Base-by-base conservation (phyloP, 345 rosid species). In the Cochlearia excelsa region DNA sequence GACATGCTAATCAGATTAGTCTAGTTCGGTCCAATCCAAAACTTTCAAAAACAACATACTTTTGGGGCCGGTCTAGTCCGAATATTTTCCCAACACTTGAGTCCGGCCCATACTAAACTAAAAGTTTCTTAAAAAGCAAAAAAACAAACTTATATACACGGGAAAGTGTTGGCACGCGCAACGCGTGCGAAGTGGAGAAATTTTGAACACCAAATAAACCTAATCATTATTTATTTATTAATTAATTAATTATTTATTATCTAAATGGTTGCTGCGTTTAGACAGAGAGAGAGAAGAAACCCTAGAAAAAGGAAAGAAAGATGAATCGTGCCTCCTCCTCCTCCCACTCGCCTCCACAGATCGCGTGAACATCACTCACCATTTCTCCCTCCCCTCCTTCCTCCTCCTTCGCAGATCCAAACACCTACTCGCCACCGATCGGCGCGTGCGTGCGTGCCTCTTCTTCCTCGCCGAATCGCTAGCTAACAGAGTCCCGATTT, bases 371-470 rank as follows among this genome's bases (percentile, higher is more conserved):
- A 65, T 5, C 70, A 71, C 65, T 51, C 65, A 38, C 61, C 7
- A 30, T 8, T 43, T 42, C 16, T 51, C 68, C 48, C 29, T 55
- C 46, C 45, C 51, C 27, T 54, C 5, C 30, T 50, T 8, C 35
- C 55, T 31, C 7, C 23, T 30, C 48, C 33, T 16, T 30, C 56
- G 38, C 66, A 64, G 75, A 71, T 71, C 75, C 39, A 52, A 26
- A 51, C 73, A 2, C 75, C 75, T 58, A 71, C 75, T 71, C 75
- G 75, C 75, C 23, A 64, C 53, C 46, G 34, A 57, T 58, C 59
- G 61, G 75, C 75, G 75, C 75, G 75, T 71, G 70, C 11, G 33
- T 61, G 2, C 48, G 0, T 58, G 9, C 64, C 35, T 6, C 50
- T 3, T 35, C 58, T 26, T 38, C 65, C 23, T 68, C 50, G 16